Base-by-base conservation (phyloP, 495 filamentous ascomycete genomes). In the Podospora australis region DNA sequence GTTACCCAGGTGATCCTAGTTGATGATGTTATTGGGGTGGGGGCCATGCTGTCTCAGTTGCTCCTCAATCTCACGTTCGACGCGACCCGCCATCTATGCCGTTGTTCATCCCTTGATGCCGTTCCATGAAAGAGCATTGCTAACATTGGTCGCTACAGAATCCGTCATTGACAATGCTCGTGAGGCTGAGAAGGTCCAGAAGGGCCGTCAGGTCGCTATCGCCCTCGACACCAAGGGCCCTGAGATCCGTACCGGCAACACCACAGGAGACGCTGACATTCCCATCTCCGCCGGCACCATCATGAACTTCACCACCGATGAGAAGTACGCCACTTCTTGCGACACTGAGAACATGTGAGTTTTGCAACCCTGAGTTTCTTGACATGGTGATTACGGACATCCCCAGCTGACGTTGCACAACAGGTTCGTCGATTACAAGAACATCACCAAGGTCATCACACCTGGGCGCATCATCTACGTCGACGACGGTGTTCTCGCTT, bases 361-460 rank as follows among this genome's bases (percentile, higher is more conserved):
- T 43, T 24, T n/a, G n/a, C n/a, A 11, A 23, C 17, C 2, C 40
- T 10, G 6, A n/a, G n/a, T n/a, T n/a, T n/a, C 34, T 36, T 16
- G 7, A 16, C 34, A n/a, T n/a, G 4, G n/a, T 36, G 17, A n/a
- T 10, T n/a, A 17, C 40, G 7, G 4, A 28, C 40, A 13, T 10
- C 4, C 9, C 17, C 9, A 9, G 38, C 60, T 66, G 35, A 62
- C 52, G 17, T 29, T 6, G 11, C 19, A 23, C 13, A 38, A n/a
- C 32, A 96, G 90, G 89, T 95, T 89, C 58, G 86, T 98, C 60
- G 92, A 98, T 75, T 98, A 98, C 74, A 91, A 90, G 82, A 98
- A 98, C 78, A 96, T 98, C 77, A 96, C 92, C 72, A 95, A 90
- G 72, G 90, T 98, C 61, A 97, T 98, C 67, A 66, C 83, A 55